Base-by-base conservation (phyloP, 1,284 basidiomycete species). In the Pascua sp. region DNA sequence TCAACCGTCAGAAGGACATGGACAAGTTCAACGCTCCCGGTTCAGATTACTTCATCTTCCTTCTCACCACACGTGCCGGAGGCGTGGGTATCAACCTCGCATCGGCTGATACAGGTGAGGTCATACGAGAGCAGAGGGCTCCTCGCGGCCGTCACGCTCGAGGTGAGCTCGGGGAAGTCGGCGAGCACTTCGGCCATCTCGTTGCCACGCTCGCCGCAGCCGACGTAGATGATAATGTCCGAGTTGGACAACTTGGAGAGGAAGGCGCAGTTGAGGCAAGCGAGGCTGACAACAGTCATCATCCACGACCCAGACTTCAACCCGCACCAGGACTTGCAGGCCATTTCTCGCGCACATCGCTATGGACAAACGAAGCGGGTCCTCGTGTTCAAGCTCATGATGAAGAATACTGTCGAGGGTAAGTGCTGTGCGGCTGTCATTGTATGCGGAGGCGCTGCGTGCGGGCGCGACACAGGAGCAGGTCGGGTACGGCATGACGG, bases 211-310 rank as follows among this genome's bases (percentile, higher is more conserved):
- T 63, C 62, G 16, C 55, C 52, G 36, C 90, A 98, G 44, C 96
- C 96, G 68, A 99, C 96, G 75, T 99, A 99, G 67, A 98, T 88
- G 75, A 99, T 98, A 69, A 98, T 98, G 76, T 98, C 95, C 68
- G 94, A 97, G 82, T 99, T 99, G 40, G 96, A 99, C 80, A 87
- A 99, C 77, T 99, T 99, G 66, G 96, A 98, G 60, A 99, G 81
- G 9, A 9, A 24, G 11, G 17, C 43, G 13, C 32, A 4, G n/a
- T n/a, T n/a, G n/a, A n/a, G n/a, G n/a, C n/a, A n/a, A n/a, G n/a
- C n/a, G n/a, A n/a, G n/a, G n/a, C n/a, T n/a, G n/a, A 32, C 24
- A 4, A 7, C 7, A 32, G 93, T 97, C 47, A 92, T 98, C 57
- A 86, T 97, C 52, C 88, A 86, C 66, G 92, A 94, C 70, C 89